phyloP scores from a whole-genome alignment of 116 monocot species.

The Dioscorea cayenensis region DNA sequence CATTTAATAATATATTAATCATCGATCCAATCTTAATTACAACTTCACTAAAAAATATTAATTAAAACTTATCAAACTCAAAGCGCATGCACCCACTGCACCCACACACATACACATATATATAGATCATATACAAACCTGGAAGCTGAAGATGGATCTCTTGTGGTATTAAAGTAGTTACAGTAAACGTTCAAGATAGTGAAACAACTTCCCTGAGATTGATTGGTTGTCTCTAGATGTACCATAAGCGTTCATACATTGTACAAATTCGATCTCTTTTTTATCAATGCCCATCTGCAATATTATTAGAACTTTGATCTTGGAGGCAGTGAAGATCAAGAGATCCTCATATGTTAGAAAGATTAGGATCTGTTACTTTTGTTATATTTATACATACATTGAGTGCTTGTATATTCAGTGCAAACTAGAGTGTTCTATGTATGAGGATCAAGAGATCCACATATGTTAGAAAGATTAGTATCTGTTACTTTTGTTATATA shows the following conservation, averaged over 20 bases:
- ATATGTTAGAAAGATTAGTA: too few relatives aligned
- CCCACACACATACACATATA: too few relatives aligned
- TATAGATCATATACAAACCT: constrained; percentile 41
- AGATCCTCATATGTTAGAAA: constrained; percentile 32
- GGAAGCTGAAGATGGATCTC: background rate
- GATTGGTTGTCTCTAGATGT: constrained; percentile 88
- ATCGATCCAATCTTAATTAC: too few relatives aligned
- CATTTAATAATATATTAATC: background rate
- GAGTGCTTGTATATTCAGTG: too few relatives aligned
- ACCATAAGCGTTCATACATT: constrained; percentile 63
- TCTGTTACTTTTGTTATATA: too few relatives aligned
- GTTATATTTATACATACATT: too few relatives aligned
- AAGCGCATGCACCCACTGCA: too few relatives aligned
- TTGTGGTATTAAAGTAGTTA: constrained; percentile 37
- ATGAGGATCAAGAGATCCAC: constrained; percentile 79
- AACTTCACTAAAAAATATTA: too few relatives aligned
- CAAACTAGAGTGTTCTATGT: too few relatives aligned
- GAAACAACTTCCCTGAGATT: constrained; percentile 43
- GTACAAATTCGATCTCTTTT: constrained; percentile 59
- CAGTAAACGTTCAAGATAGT: background rate
- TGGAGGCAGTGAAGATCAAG: constrained; percentile 89
- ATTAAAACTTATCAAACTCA: too few relatives aligned
- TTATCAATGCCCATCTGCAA: constrained; percentile 79
- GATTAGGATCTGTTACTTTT: too few relatives aligned
- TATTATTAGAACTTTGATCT: constrained; percentile 20